Base-by-base conservation (phyloP, 1,284 basidiomycete species). In the Ustilago tritici region DNA sequence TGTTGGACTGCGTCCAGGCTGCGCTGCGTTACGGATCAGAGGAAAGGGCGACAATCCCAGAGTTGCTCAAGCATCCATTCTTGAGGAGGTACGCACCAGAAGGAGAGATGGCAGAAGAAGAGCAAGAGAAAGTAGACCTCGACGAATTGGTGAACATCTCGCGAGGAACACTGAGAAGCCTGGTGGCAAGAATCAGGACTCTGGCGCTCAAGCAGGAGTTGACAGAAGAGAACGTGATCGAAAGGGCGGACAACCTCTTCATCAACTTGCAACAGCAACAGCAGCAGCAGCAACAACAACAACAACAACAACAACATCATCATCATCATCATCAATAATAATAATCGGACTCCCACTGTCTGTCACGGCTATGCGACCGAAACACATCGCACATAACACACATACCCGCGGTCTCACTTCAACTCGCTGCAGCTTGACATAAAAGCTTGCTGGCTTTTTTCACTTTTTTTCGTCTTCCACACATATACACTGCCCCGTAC, bases 11-110 rank as follows among this genome's bases (percentile, higher is more conserved):
- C 56, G 93, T 95, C 87, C 90, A 91, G 86, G 90, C 89, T 63
- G 95, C 94, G 83, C 85, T 96, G 77, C 88, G 87, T 57, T 90
- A 93, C 73, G 89, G 90, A 74, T 90, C 92, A 19, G 93, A 93
- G 86, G 90, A 92, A 76, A 88, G 94, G 50, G 91, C 91, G 67
- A 91, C 91, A n/a, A 95, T 96, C 78, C 93, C 93, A 1, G 90
- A 88, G 68, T 78, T 89, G 53, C 76, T 89, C 31, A 62, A 81
- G 28, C 87, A 88, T 77, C 86, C 87, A 40, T 88, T 88, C 70
- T 78, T 89, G 65, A 54, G 69, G 23, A 65, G 58, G 56, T 73
- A 73, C 9, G 46, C 64, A 23, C 31, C 17, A 2, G 59, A 67
- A 35, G 64, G 23, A 2, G 73, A 66, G 19, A 35, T 38, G 46